phyloP scores from a whole-genome alignment of 139 green algal genomes.

The Chlamydomonas incerta region DNA sequence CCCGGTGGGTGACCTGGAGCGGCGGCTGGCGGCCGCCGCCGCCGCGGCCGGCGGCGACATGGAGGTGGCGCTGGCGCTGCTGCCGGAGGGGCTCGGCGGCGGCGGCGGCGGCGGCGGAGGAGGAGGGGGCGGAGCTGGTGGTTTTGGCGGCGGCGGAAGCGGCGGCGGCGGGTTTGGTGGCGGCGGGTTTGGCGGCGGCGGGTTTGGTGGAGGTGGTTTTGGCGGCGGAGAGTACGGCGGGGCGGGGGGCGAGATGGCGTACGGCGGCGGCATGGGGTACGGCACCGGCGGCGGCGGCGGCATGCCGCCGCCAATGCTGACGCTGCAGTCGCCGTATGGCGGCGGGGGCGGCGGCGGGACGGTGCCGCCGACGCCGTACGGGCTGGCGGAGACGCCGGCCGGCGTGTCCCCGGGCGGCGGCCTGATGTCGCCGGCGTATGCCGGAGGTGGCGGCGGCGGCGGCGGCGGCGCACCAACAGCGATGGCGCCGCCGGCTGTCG shows the following conservation, averaged over 20 bases:
- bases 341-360: too few species aligned
- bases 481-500: too few species aligned
- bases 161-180: too few species aligned
- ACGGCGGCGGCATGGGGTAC: not conserved
- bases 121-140: not conserved
- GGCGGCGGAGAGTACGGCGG: too few species aligned
- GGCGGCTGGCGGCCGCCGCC: not conserved
- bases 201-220: not conserved
- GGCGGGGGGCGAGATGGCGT: not conserved
- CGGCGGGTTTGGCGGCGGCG: not conserved
- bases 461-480: too few species aligned
- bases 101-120: not conserved
- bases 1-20: not conserved
- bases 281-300: not conserved
- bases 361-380: too few species aligned
- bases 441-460: too few species aligned
- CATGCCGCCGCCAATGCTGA: not conserved
- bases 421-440: too few species aligned
- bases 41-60: not conserved
- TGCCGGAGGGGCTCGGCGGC: not conserved
- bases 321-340: too few species aligned
- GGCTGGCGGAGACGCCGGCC: too few species aligned
- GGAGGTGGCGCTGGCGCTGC: not conserved
- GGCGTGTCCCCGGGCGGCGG: too few species aligned
- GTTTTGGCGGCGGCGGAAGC: too few species aligned